A percentile compares a stretch with the other conserved stretches of the same genome.
These are phyloP conservation scores for Ceratopteris richardii DNA, from an alignment of 75 land plant genomes.

Conservation along the genomic window DNA sequence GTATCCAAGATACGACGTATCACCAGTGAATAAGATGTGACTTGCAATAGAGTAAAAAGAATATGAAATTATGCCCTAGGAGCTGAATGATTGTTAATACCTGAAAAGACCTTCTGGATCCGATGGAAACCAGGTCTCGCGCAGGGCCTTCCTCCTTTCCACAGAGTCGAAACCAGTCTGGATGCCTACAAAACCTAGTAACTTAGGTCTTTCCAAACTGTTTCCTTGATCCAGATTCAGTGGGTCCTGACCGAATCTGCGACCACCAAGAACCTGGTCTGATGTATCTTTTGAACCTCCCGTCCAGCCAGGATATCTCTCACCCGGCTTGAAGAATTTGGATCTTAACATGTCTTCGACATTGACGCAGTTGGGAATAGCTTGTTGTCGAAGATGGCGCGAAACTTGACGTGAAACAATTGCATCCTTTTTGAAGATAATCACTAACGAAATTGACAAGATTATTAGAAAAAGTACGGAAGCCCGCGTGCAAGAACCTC, in stretches of 20 bases:
- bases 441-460: neutral
- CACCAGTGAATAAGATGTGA: no score
- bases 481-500: neutral
- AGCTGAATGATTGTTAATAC: constrained; percentile 18
- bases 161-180: constrained; percentile 86
- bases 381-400: neutral
- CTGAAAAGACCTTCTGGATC: constrained; percentile 58
- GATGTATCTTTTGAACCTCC: neutral
- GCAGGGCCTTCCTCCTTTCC: constrained; percentile 55
- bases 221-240: neutral
- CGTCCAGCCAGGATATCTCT: constrained; percentile 6
- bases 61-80: no score
- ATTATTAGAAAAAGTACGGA: neutral
- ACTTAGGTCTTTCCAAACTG: constrained; percentile 38
- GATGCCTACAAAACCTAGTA: constrained; percentile 87
- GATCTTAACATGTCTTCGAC: neutral
- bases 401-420: neutral
- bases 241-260: neutral
- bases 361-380: neutral
- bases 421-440: neutral
- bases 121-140: constrained; percentile 90
- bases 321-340: constrained; percentile 4
- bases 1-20: no score
- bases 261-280: neutral
- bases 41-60: no score